Base-by-base conservation (phyloP, 768 basidiomycete genomes). In the Pulveroboletus ravenelii region DNA sequence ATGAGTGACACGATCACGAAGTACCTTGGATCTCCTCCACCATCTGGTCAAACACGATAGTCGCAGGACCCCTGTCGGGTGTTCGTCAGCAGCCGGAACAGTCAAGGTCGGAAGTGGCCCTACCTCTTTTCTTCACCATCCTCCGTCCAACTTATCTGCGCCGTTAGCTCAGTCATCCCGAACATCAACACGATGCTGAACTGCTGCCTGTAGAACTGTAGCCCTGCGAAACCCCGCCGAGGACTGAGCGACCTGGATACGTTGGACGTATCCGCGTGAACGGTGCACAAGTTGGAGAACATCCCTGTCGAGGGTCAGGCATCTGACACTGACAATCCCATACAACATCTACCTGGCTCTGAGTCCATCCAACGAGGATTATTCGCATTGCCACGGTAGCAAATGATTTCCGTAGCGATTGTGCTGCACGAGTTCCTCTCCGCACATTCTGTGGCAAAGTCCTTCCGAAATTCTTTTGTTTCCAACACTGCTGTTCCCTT, bases 111-210 rank as follows among this genome's bases (percentile, higher is more conserved):
- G 23, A 36, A 30, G n/a, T 2, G 4, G 12, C 10, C 57, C 32
- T 35, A 62, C 65, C 59, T 61, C 50, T 32, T 52, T 42, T 69
- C 66, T 29, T 53, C 32, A 5, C 49, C 65, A 39, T 71, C 55
- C 45, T 78, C 75, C 41, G 53, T 62, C 78, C 78, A 79, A 8
- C 65, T 60, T 15, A 77, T 67, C 37, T 75, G 72, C 0, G 76
- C 76, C 47, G 74, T 70, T 17, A 78, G 43, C 43, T 79, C 77
- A 0, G 77, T 75, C 37, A 70, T 40, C 0, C 78, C 78, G 36
- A 76, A 73, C 45, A 65, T 67, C 45, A 79, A 52, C 34, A 76
- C 64, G 23, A 79, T 61, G 10, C 72, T 68, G 47, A 71, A 78
- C 9, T 63, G 52, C 36, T 64, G 67, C 37, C 56, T 57, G 45